Percentiles rank a stretch among this genome's conserved stretches.
Evolutionary conservation across 202 grass and related monocot genomes (phyloP).

Genomic region (Zizania palustris): DNA sequence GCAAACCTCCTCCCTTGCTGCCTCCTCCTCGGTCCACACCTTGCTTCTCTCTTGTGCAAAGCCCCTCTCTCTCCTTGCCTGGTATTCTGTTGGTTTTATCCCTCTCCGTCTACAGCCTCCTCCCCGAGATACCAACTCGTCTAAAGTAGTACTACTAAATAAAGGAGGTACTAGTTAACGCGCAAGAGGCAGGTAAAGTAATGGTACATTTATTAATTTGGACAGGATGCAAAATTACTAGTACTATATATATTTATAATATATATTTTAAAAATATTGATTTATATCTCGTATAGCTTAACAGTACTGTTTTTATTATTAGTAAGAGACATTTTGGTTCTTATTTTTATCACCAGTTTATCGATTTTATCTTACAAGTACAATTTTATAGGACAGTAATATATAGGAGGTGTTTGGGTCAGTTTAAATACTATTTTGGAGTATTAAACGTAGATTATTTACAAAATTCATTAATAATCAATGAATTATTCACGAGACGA

Average conservation of each 20-base stretch:
- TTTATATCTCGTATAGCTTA: too few species aligned
- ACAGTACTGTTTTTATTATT: too few species aligned
- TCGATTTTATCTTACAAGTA: too few species aligned
- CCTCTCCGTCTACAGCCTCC: constrained; percentile 25
- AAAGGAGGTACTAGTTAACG: constrained; percentile 32
- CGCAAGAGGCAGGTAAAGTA: constrained; percentile 15
- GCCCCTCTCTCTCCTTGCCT: constrained; percentile 29
- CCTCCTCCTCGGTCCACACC: constrained; percentile 48
- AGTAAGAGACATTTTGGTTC: too few species aligned
- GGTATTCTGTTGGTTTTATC: constrained; percentile 38
- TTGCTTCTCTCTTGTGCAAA: constrained; percentile 44
- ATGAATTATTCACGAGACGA: too few species aligned
- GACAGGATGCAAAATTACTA: neutral
- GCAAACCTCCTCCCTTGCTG: constrained; percentile 53
- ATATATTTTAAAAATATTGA: too few species aligned
- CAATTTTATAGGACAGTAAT: too few species aligned
- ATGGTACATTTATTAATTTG: neutral
- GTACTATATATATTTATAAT: neutral
- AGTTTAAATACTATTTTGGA: too few species aligned
- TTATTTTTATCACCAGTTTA: too few species aligned
- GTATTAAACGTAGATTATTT: too few species aligned
- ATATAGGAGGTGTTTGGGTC: too few species aligned
- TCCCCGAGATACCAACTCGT: constrained; percentile 5
- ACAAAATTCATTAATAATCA: too few species aligned
- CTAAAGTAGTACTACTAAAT: constrained; percentile 42